phyloP scores from a whole-genome alignment of 2,329 filamentous ascomycete species.

The Chaetomium strumarium region DNA sequence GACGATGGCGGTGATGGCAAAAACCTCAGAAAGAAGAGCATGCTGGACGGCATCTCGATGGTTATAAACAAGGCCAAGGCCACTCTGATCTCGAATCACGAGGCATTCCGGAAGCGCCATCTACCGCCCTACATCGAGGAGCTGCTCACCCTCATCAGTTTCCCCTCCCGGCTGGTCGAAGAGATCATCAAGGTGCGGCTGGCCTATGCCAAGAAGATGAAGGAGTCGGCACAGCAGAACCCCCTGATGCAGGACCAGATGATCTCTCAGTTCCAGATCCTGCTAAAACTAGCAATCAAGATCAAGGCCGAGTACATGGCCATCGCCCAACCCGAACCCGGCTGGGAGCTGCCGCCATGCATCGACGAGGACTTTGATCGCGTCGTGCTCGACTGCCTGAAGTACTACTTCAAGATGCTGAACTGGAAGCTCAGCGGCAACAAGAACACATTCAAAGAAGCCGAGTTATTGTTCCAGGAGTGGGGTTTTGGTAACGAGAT shows the following conservation, averaged over 20 bases:
- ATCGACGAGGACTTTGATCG: slow-evolving; percentile 95
- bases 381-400: slow-evolving; percentile 84
- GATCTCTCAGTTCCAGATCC: slow-evolving; percentile 92
- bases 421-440: slow-evolving; percentile 97
- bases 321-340: slow-evolving; percentile 79
- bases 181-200: slow-evolving; percentile 92
- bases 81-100: slow-evolving; percentile 80
- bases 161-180: slow-evolving; percentile 89
- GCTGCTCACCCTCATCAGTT: slow-evolving; percentile 91
- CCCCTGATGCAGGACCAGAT: slow-evolving; percentile 95
- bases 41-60: slow-evolving; percentile 74
- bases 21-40: slow-evolving; percentile 55
- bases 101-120: slow-evolving; percentile 80
- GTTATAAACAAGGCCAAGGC: slow-evolving; percentile 92
- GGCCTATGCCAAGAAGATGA: slow-evolving; percentile 90
- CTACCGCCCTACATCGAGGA: slow-evolving; percentile 96
- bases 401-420: slow-evolving; percentile 97
- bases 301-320: slow-evolving; percentile 86
- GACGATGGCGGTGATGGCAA: slow-evolving; percentile 45
- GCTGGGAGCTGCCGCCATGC: slow-evolving; percentile 92
- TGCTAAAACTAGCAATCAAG: slow-evolving; percentile 82
- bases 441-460: slow-evolving; percentile 99
- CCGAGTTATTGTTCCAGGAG: slow-evolving; percentile 92
- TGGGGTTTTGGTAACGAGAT: slow-evolving; percentile 97
- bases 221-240: slow-evolving; percentile 87